Conservation (phyloP, 306 rosid species). For the Vigna hirtella region DNA sequence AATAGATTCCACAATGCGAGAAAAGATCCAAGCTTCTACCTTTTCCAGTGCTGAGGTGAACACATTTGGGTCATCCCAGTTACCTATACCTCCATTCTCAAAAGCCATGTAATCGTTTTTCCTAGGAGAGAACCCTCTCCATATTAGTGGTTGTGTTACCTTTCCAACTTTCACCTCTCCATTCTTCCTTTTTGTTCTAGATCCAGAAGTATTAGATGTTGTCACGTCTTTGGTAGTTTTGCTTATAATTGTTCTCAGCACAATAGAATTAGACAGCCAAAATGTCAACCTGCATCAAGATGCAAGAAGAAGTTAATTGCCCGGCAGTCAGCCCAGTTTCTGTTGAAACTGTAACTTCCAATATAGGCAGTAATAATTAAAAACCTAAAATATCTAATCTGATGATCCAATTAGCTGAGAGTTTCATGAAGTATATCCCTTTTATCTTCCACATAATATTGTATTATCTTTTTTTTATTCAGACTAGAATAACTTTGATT, state of each 20-base stretch:
- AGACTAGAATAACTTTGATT: constrained; percentile 28
- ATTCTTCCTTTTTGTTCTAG: constrained; percentile 58
- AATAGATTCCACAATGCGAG: constrained; percentile 89
- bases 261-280: constrained; percentile 86
- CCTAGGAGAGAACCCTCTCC: constrained; percentile 70
- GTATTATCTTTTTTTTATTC: neutral
- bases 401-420: constrained; percentile 28
- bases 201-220: constrained; percentile 48
- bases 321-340: constrained; percentile 14
- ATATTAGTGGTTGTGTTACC: constrained; percentile 53
- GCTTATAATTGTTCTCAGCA: constrained; percentile 80
- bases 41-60: constrained; percentile 78
- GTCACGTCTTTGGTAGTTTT: constrained; percentile 53
- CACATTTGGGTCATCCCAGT: constrained; percentile 70
- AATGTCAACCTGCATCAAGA: constrained; percentile 75
- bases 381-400: constrained; percentile 32
- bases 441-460: constrained; percentile 12
- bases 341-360: constrained; percentile 34
- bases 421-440: neutral
- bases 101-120: constrained; percentile 51
- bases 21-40: constrained; percentile 93
- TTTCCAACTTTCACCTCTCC: constrained; percentile 54
- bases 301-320: constrained; percentile 42
- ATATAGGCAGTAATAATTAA: constrained; percentile 39
- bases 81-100: constrained; percentile 53